Conservation (phyloP, 768 basidiomycete genomes). For the Boletus barrowsii region DNA sequence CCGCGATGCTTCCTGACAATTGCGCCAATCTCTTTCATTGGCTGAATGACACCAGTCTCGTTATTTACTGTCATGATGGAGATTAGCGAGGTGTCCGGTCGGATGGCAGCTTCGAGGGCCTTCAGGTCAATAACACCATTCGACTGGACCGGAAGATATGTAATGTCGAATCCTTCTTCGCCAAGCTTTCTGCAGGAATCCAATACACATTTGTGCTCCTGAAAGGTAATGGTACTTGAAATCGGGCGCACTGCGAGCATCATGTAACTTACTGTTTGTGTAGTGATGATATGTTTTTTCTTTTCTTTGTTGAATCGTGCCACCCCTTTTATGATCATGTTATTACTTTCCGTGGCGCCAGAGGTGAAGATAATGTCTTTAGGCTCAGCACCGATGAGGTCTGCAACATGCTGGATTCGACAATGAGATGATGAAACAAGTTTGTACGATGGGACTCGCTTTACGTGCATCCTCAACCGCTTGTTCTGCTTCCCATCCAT, state of each 20-base stretch:
- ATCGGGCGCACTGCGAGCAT: not conserved
- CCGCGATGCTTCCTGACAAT: constrained; percentile 84
- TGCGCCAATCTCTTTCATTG: constrained; percentile 90
- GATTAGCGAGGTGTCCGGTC: constrained; percentile 90
- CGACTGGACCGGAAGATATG: constrained; percentile 90
- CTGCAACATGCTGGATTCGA: constrained; percentile 70
- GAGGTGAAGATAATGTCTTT: constrained; percentile 98
- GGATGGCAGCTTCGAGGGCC: constrained; percentile 81
- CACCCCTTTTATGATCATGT: constrained; percentile 95
- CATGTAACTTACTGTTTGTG: constrained; percentile 70
- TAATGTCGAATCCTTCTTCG: constrained; percentile 97
- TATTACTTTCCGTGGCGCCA: constrained; percentile 97
- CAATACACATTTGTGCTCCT: constrained; percentile 99
- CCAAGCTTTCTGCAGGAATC: constrained; percentile 95
- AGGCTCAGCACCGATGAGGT: constrained; percentile 87
- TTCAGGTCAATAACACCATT: constrained; percentile 82
- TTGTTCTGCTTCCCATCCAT: constrained; percentile 98
- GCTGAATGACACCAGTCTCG: constrained; percentile 98
- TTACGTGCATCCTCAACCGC: constrained; percentile 91
- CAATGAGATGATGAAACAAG: not conserved
- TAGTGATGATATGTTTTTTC: constrained; percentile 91
- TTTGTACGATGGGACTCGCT: constrained; percentile 38
- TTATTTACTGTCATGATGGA: constrained; percentile 99
- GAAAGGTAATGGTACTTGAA: constrained; percentile 5
- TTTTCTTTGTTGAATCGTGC: constrained; percentile 94